Percentiles rank a stretch among this genome's conserved stretches.
Evolutionary conservation across 1,284 basidiomycete genomes (phyloP).

Genomic region (Ganoderma lucidum): DNA sequence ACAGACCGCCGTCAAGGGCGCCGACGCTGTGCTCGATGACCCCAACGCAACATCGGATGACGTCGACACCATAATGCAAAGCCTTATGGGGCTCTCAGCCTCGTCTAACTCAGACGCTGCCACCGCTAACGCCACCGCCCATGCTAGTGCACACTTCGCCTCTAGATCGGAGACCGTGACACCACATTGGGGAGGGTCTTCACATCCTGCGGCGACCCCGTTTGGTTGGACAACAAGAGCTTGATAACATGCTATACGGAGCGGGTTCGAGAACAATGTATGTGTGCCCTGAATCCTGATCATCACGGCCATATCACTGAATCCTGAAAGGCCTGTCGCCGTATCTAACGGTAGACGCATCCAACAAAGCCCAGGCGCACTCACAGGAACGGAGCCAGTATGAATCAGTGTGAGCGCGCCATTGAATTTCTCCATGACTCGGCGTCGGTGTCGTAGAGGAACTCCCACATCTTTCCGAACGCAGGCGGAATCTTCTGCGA

Average conservation of each 20-base stretch:
- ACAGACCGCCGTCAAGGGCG: constrained; percentile 62
- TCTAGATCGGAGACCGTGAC: constrained; percentile 28
- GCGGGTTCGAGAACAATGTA: not conserved
- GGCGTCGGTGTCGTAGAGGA: not conserved
- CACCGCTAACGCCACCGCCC: constrained; percentile 12
- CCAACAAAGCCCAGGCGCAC: not conserved
- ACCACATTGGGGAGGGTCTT: constrained; percentile 22
- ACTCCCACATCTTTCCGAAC: not conserved
- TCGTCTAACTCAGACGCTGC: constrained; percentile 1
- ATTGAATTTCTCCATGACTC: not conserved
- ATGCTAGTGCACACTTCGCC: constrained; percentile 18
- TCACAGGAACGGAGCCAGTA: not conserved
- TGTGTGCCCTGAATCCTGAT: not conserved
- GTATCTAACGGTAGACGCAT: not conserved
- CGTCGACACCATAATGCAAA: constrained; percentile 69
- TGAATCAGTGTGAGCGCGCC: not conserved
- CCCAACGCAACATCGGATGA: constrained; percentile 58
- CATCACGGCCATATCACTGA: not conserved
- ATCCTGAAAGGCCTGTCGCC: too few species aligned
- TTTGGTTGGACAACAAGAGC: constrained; percentile 7
- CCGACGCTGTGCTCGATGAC: constrained; percentile 58
- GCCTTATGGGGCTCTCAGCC: constrained; percentile 53
- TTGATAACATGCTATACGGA: not conserved
- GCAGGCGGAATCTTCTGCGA: not conserved
- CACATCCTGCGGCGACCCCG: constrained; percentile 5